phyloP scores from a whole-genome alignment of 768 basidiomycete genomes.

The Ramaria rubella region DNA sequence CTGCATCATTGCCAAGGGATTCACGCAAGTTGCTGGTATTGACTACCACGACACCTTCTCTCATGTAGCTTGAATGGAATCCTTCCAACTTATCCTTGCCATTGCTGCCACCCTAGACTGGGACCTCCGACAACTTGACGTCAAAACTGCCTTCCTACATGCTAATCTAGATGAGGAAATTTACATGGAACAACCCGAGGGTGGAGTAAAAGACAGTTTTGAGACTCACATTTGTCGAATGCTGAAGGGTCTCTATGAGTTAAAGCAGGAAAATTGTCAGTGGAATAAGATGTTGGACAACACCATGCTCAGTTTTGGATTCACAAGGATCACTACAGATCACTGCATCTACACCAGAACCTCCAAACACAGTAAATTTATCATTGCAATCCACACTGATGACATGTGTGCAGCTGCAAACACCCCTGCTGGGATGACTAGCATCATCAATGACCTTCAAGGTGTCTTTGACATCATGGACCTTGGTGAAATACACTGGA shows the following conservation, averaged over 20 bases:
- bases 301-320: not conserved
- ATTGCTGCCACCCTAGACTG: constrained; percentile 29
- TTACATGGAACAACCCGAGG: constrained; percentile 37
- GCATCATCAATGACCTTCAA: constrained; percentile 9
- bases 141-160: constrained; percentile 37
- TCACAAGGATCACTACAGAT: not conserved
- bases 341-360: not conserved
- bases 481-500: constrained; percentile 15
- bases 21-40: not conserved
- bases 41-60: not conserved
- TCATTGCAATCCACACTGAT: constrained; percentile 10
- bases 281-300: constrained; percentile 28
- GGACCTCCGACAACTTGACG: constrained; percentile 36
- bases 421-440: not conserved
- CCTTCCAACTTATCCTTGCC: constrained; percentile 22
- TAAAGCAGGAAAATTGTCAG: constrained; percentile 29
- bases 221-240: constrained; percentile 15
- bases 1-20: not conserved
- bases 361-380: constrained; percentile 8
- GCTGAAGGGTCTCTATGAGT: constrained; percentile 31
- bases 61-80: not conserved
- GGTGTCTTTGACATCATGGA: constrained; percentile 14
- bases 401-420: constrained; percentile 1
- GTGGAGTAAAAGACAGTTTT: constrained; percentile 13
- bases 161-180: constrained; percentile 30